Evolutionary conservation across 2,329 filamentous ascomycete species (phyloP).

Genomic region (Apiospora phragmitis): DNA sequence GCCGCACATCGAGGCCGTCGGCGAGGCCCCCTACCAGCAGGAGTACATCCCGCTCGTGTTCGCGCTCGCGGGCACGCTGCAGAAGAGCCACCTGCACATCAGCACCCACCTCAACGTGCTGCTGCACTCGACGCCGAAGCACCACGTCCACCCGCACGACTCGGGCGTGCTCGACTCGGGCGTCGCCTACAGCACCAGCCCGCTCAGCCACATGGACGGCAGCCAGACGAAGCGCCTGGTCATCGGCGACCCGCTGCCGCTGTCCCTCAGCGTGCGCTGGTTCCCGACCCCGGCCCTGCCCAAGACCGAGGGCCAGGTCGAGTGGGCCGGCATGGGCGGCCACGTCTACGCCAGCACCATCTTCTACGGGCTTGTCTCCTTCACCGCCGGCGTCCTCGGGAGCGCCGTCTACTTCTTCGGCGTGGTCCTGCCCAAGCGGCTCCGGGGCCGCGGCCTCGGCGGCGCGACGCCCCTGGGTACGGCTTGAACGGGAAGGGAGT

Average conservation of each 20-base stretch:
- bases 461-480: constrained; percentile 58
- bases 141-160: constrained; percentile 62
- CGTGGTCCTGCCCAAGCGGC: constrained; percentile 54
- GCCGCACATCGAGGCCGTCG: constrained; percentile 54
- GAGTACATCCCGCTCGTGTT: constrained; percentile 85
- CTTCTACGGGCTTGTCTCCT: constrained; percentile 62
- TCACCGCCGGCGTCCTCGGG: constrained; percentile 54
- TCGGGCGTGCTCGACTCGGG: constrained; percentile 84
- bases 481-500: constrained; percentile 39
- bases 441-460: constrained; percentile 52
- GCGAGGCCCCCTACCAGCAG: constrained; percentile 48
- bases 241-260: constrained; percentile 81
- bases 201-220: constrained; percentile 60
- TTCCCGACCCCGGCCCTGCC: constrained; percentile 75
- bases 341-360: constrained; percentile 65
- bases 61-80: constrained; percentile 84
- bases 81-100: constrained; percentile 87
- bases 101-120: constrained; percentile 88
- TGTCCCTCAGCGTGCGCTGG: constrained; percentile 84
- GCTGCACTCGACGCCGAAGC: constrained; percentile 68
- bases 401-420: constrained; percentile 63
- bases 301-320: constrained; percentile 63
- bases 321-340: constrained; percentile 65
- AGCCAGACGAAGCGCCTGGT: constrained; percentile 66
- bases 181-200: constrained; percentile 81